Percentiles rank a stretch among this genome's conserved stretches.
These are phyloP conservation scores for Metschnikowia matae DNA, from an alignment of 805 yeast species.

Conservation along the genomic window DNA sequence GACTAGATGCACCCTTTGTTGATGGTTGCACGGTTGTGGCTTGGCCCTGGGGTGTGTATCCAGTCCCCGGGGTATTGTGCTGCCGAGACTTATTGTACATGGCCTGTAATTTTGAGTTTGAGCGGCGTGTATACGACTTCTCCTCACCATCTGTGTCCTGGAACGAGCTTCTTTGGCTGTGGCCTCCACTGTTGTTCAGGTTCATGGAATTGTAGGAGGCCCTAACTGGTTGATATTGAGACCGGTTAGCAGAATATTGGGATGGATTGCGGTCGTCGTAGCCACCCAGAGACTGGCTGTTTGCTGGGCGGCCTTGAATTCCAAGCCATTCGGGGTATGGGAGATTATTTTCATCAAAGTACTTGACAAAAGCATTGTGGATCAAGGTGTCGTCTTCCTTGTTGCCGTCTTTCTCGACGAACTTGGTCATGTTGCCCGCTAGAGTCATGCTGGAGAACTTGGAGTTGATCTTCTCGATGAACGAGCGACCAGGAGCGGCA, in stretches of 20 bases:
- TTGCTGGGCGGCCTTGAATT: slow-evolving; percentile 13
- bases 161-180: slow-evolving; percentile 2
- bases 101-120: slow-evolving; percentile 35
- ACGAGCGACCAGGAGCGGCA: slow-evolving; percentile 23
- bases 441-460: slow-evolving; percentile 36
- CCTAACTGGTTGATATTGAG: slow-evolving; percentile 27
- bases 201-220: slow-evolving; percentile 18
- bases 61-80: slow-evolving; percentile 33
- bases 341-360: slow-evolving; percentile 27
- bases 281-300: not conserved
- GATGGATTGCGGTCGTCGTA: not conserved
- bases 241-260: slow-evolving; percentile 3
- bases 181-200: slow-evolving; percentile 5
- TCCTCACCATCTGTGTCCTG: slow-evolving; percentile 9
- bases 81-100: slow-evolving; percentile 39
- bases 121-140: slow-evolving; percentile 27
- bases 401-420: slow-evolving; percentile 37
- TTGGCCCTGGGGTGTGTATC: slow-evolving; percentile 19
- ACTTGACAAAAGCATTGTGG: slow-evolving; percentile 41
- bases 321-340: slow-evolving; percentile 47
- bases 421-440: slow-evolving; percentile 16
- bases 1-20: slow-evolving; percentile 14
- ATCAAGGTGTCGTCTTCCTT: slow-evolving; percentile 37
- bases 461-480: slow-evolving; percentile 35
- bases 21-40: slow-evolving; percentile 1